phyloP scores from a whole-genome alignment of 306 rosid genomes.

The Comarum palustre region DNA sequence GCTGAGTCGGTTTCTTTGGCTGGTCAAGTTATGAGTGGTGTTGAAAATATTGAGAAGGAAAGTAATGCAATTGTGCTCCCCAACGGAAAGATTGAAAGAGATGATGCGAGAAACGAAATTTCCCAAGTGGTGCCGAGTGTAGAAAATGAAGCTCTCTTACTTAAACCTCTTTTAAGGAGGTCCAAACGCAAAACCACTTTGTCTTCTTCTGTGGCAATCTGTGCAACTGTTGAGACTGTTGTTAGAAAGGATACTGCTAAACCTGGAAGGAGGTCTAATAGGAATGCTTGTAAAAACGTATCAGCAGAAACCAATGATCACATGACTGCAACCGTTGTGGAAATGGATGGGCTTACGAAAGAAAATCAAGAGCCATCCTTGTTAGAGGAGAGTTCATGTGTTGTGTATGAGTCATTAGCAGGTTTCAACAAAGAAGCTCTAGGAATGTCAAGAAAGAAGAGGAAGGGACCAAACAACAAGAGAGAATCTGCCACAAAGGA shows the following conservation, averaged over 20 bases:
- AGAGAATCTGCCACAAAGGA: not conserved
- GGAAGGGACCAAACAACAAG: conserved; percentile 9
- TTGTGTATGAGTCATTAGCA: conserved; percentile 1
- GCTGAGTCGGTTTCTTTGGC: not conserved
- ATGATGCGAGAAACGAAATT: conserved; percentile 14
- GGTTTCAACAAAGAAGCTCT: not conserved
- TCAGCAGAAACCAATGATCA: not conserved
- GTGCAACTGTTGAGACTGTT: not conserved
- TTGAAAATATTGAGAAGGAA: not conserved
- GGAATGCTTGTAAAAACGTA: conserved; percentile 12
- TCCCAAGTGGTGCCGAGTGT: not conserved
- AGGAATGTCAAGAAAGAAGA: conserved; percentile 9
- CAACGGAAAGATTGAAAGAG: not conserved
- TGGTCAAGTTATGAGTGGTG: not conserved
- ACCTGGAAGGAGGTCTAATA: conserved; percentile 5
- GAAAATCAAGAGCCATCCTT: not conserved
- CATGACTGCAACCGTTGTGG: not conserved
- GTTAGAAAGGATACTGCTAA: not conserved
- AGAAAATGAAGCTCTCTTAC: not conserved
- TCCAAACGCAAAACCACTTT: conserved; percentile 11
- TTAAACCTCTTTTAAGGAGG: conserved; percentile 23
- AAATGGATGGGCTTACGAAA: not conserved
- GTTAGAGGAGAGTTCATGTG: conserved; percentile 5
- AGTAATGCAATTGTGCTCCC: not conserved
- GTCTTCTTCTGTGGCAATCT: conserved; percentile 8